Conservation (phyloP, 78 protist species). For the slime mould (Dictyostelium discoideum) region dicty_2.7 NC_007088.5:7392001-7392500, state of each 20-base stretch:
- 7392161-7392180: background rate
- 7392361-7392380: too few relatives aligned
- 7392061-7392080: too few relatives aligned
- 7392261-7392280: background rate
- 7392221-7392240: background rate
- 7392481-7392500: background rate
- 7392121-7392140: background rate
- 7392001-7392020: constrained; percentile 76
- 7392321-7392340: too few relatives aligned
- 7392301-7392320: too few relatives aligned
- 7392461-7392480: background rate
- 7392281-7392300: too few relatives aligned
- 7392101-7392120: too few relatives aligned
- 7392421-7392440: background rate
- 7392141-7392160: background rate
- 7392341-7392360: too few relatives aligned
- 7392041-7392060: constrained; percentile 89
- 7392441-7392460: background rate
- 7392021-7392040: constrained; percentile 79
- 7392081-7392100: too few relatives aligned
- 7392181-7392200: background rate
- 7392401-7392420: background rate
- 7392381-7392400: too few relatives aligned
- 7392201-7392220: background rate
- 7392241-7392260: background rate